Evolutionary conservation across 1,284 basidiomycete species (phyloP), one percentile per base, ranked within the genome.

Genomic region (Exsudoporus floridanus): DNA sequence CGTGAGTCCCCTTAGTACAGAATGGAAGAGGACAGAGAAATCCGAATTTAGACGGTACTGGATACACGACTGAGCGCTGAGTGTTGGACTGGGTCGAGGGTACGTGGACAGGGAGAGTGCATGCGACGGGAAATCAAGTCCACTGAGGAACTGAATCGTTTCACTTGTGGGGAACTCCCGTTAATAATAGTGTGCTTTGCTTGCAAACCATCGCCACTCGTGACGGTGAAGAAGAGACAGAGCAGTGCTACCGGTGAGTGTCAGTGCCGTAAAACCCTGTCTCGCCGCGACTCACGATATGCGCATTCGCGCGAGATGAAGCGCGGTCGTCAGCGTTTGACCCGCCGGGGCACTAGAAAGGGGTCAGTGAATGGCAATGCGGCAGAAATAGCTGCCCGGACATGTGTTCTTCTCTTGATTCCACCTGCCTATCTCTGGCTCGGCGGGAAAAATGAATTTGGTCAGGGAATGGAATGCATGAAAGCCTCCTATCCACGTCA

Each of bases 151-250:
- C 14, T 18, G 16, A 48, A 48, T 28, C 10, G 27, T 50, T 45
- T 45, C 51, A 53, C 33, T 27, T 49, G 49, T 30, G 33, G 27
- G 23, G 30, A n/a, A 5, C 25, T 39, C n/a, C n/a, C n/a, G n/a
- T 49, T 28, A 28, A 38, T 28, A 21, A 5, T 6, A 25, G 30
- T 5, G 28, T 21, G 16, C 30, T 28, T 28, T 30, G 25, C 27
- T 7, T 25, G 23, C n/a, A 18, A 12, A 14, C 5, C 5, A 7
- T 14, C 16, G 25, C 21, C 31, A 30, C 23, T 9, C 10, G 39
- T 19, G 14, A 54, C 19, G 25, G 48, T 49, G 43, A n/a, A 47
- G 43, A 48, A 30, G 46, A 7, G 44, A 23, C 28, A 46, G 42
- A 52, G 25, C 16, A 52, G 5, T 9, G 35, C 13, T 1, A 21